Percentiles rank a stretch among this genome's conserved stretches.
Evolutionary conservation across 2,329 filamentous ascomycete species (phyloP).

Genomic region (Escovopsis weberi): DNA sequence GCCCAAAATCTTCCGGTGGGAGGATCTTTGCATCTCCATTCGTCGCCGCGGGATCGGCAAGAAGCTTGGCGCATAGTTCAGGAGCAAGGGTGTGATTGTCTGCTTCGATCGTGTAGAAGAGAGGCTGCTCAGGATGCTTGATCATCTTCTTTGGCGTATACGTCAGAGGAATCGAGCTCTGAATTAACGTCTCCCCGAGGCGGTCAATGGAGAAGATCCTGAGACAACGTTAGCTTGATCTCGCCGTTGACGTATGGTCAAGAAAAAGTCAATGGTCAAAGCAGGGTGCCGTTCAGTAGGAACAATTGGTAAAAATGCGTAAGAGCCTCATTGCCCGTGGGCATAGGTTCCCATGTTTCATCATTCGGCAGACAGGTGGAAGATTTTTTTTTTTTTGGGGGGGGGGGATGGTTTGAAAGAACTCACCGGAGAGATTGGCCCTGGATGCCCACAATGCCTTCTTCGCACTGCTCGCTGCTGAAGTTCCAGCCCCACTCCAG

Average conservation of each 20-base stretch:
- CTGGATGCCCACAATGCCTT: conserved; percentile 90
- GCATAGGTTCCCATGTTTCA: conserved; percentile 50
- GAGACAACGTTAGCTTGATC: conserved; percentile 5
- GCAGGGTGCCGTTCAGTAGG: conserved; percentile 60
- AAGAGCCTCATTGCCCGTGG: conserved; percentile 38
- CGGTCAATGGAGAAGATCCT: conserved; percentile 88
- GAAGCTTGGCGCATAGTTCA: conserved; percentile 58
- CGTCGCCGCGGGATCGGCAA: conserved; percentile 54
- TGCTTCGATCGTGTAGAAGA: conserved; percentile 89
- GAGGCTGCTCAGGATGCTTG: conserved; percentile 71
- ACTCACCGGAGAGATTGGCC: conserved; percentile 72
- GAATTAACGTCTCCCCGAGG: conserved; percentile 69
- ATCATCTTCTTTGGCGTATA: conserved; percentile 85
- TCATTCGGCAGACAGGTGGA: conserved; percentile 33
- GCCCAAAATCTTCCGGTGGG: conserved; percentile 73
- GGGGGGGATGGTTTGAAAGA: conserved; percentile 2
- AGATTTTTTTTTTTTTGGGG: conserved; percentile 7
- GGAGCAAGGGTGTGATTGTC: conserved; percentile 84
- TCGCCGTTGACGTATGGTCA: neutral
- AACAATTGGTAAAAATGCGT: conserved; percentile 73
- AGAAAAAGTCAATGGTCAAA: conserved; percentile 5
- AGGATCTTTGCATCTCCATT: conserved; percentile 60
- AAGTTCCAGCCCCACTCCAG: conserved; percentile 96
- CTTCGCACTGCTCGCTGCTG: conserved; percentile 82
- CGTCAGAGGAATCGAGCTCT: conserved; percentile 71